A percentile compares a stretch with the other conserved stretches of the same genome.
Evolutionary conservation across 2,329 filamentous ascomycete species (phyloP).

Genomic region (Penicillium sclerotigenum): DNA sequence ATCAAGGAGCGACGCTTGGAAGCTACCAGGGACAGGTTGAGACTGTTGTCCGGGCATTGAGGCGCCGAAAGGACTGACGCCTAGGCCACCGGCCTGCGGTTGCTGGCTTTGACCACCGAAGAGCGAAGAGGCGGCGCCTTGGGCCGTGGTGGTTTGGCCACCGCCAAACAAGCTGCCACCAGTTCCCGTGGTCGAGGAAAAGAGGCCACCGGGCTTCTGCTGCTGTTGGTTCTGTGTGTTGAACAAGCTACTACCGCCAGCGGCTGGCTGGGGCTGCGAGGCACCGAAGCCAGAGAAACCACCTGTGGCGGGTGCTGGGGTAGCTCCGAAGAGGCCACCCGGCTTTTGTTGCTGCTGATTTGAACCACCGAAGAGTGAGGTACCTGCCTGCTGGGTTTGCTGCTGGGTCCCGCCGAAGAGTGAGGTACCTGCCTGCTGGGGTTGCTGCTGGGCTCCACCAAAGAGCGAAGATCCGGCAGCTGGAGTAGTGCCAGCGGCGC

Average conservation of each 20-base stretch:
- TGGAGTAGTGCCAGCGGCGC: slow-evolving; percentile 36
- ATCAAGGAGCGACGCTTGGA: slow-evolving; percentile 78
- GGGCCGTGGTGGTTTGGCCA: slow-evolving; percentile 23
- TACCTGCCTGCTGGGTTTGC: slow-evolving; percentile 26
- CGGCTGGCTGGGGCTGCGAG: slow-evolving; percentile 43
- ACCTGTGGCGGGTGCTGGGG: slow-evolving; percentile 23
- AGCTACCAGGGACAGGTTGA: slow-evolving; percentile 42
- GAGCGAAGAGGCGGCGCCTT: slow-evolving; percentile 50
- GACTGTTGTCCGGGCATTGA: slow-evolving; percentile 50
- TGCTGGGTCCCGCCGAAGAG: slow-evolving; percentile 34
- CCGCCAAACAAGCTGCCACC: slow-evolving; percentile 51
- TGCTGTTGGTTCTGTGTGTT: slow-evolving; percentile 49
- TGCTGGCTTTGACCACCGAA: slow-evolving; percentile 49
- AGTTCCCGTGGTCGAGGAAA: slow-evolving; percentile 45
- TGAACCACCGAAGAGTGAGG: slow-evolving; percentile 34
- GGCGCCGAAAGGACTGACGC: slow-evolving; percentile 52
- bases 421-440: slow-evolving; percentile 29
- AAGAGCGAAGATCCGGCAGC: slow-evolving; percentile 42
- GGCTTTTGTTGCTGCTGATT: slow-evolving; percentile 22
- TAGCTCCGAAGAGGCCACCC: slow-evolving; percentile 23
- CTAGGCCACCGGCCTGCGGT: slow-evolving; percentile 32
- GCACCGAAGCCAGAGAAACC: slow-evolving; percentile 43
- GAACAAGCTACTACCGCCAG: slow-evolving; percentile 42
- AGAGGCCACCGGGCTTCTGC: slow-evolving; percentile 54
- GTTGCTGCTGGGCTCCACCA: slow-evolving; percentile 30